Evolutionary conservation across 2,329 filamentous ascomycete species (phyloP).

Genomic region (Myriosclerotinia duriaeana): DNA sequence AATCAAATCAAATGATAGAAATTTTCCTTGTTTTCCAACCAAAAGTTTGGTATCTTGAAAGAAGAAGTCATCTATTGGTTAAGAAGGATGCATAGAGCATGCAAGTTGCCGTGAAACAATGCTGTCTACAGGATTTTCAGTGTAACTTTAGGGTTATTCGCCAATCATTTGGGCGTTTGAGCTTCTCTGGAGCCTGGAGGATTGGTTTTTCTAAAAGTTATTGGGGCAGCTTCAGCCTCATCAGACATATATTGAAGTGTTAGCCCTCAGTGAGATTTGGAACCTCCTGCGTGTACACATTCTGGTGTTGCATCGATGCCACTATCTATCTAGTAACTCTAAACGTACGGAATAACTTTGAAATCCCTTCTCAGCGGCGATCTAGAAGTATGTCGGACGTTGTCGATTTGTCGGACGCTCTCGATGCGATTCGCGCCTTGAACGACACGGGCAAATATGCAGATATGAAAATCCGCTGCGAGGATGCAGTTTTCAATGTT

Average conservation of each 20-base stretch:
- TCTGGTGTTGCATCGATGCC: neutral
- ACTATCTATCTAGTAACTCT: too few relatives aligned
- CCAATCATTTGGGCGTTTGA: neutral
- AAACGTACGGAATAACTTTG: neutral
- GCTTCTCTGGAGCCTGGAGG: neutral
- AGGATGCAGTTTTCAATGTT: slow-evolving; percentile 25
- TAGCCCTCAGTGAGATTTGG: neutral
- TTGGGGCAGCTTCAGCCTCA: neutral
- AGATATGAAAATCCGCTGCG: slow-evolving; percentile 31
- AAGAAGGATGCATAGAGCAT: neutral
- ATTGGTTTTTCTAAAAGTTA: neutral
- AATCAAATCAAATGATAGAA: neutral
- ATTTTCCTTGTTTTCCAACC: too few relatives aligned
- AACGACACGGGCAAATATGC: slow-evolving; percentile 26
- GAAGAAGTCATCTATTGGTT: neutral
- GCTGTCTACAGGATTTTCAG: neutral
- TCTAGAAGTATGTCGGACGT: neutral
- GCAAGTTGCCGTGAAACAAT: neutral
- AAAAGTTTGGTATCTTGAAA: neutral
- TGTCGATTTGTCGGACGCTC: slow-evolving; percentile 3
- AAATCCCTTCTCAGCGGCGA: neutral
- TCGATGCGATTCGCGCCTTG: slow-evolving; percentile 16
- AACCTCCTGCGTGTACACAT: neutral
- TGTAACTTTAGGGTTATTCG: neutral
- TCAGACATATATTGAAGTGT: neutral